Conservation (phyloP, 768 basidiomycete species). For the Amanita rimosa region DNA sequence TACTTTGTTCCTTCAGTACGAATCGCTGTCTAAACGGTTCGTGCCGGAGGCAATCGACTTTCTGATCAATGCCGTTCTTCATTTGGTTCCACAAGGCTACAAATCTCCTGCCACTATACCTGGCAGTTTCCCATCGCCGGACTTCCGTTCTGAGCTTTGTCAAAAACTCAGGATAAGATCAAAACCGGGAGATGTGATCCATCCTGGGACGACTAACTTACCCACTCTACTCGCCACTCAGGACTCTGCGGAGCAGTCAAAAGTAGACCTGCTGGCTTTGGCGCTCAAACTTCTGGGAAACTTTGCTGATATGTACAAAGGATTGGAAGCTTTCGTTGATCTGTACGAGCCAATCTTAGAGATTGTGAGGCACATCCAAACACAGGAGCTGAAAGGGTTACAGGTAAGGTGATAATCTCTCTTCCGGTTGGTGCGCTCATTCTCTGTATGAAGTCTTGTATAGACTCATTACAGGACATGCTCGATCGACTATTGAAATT, state of each 20-base stretch:
- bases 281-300: slow-evolving; percentile 52
- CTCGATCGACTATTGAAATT: slow-evolving; percentile 63
- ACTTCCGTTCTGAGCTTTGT: slow-evolving; percentile 45
- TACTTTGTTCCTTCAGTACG: slow-evolving; percentile 78
- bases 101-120: slow-evolving; percentile 38
- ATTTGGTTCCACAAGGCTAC: slow-evolving; percentile 60
- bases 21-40: slow-evolving; percentile 71
- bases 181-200: slow-evolving; percentile 28
- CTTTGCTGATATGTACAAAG: slow-evolving; percentile 69
- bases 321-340: slow-evolving; percentile 77
- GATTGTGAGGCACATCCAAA: slow-evolving; percentile 44
- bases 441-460: slow-evolving; percentile 29
- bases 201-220: slow-evolving; percentile 36
- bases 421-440: slow-evolving; percentile 4
- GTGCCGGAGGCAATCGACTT: slow-evolving; percentile 90
- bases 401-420: slow-evolving; percentile 31
- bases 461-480: slow-evolving; percentile 34
- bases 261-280: slow-evolving; percentile 59
- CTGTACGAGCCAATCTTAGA: slow-evolving; percentile 58
- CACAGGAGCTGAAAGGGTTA: slow-evolving; percentile 33
- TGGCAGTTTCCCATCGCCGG: slow-evolving; percentile 61
- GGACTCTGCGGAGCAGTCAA: slow-evolving; percentile 45
- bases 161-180: slow-evolving; percentile 25
- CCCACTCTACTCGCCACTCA: slow-evolving; percentile 25
- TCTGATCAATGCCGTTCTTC: slow-evolving; percentile 53